phyloP scores from a whole-genome alignment of 202 grass and related monocot species.

The Brachypodium distachyon region DNA sequence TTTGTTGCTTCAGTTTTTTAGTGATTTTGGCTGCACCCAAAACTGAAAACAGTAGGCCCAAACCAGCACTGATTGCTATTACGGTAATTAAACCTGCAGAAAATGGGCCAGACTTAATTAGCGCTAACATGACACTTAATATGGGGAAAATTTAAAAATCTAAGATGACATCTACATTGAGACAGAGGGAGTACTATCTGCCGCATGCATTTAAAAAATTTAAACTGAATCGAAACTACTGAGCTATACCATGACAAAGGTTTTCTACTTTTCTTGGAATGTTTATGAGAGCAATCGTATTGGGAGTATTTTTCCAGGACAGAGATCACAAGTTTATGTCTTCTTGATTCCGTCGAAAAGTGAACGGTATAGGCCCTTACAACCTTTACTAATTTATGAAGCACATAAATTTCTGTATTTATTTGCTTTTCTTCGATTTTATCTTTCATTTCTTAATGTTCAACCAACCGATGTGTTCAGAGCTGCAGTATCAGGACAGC shows the following conservation, averaged over 20 bases:
- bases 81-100: constrained; percentile 28
- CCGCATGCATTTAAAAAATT: neutral
- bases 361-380: too few species aligned
- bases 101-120: too few species aligned
- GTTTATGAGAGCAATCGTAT: neutral
- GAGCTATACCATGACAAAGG: neutral
- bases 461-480: neutral
- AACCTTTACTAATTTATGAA: neutral
- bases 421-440: neutral
- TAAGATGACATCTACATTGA: too few species aligned
- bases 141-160: too few species aligned
- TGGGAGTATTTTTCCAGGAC: neutral
- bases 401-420: neutral
- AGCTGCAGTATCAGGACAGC: neutral
- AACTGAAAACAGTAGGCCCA: constrained; percentile 22
- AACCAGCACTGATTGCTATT: constrained; percentile 29
- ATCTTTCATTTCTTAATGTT: neutral
- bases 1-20: constrained; percentile 6
- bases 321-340: too few species aligned
- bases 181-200: too few species aligned
- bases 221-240: neutral
- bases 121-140: too few species aligned
- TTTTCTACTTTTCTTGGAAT: neutral
- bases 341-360: too few species aligned
- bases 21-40: neutral